phyloP scores from a whole-genome alignment of 2,329 filamentous ascomycete species.

The Stemphylium beticola region DNA sequence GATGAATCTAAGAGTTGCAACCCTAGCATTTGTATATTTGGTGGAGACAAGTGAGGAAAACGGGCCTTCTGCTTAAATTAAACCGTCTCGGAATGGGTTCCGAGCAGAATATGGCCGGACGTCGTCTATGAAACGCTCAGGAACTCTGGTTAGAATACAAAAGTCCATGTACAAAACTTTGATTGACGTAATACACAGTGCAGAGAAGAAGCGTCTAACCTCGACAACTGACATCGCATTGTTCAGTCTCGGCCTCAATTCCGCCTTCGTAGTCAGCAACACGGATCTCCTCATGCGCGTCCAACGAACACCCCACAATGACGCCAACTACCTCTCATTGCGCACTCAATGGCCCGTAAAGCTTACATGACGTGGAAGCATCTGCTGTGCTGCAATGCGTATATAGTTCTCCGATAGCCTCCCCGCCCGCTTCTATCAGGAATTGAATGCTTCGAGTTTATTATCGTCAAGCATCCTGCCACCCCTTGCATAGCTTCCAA shows the following conservation, averaged over 20 bases:
- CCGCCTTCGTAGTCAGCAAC: slow-evolving; percentile 2
- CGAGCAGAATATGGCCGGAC: too few relatives aligned
- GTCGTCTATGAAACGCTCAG: too few relatives aligned
- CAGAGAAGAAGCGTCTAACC: too few relatives aligned
- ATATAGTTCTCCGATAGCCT: too few relatives aligned
- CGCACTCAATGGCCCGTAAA: background rate
- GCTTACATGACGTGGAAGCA: background rate
- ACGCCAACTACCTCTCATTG: slow-evolving; percentile 11
- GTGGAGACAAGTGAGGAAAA: background rate
- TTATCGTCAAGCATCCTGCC: background rate
- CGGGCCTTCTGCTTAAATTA: too few relatives aligned
- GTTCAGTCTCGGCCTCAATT: background rate
- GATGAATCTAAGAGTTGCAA: too few relatives aligned
- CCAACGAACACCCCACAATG: slow-evolving; percentile 22
- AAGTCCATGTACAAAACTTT: too few relatives aligned
- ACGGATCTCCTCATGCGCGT: background rate
- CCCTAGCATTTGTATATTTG: background rate
- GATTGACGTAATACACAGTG: too few relatives aligned
- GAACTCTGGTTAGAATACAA: too few relatives aligned
- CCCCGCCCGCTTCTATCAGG: background rate
- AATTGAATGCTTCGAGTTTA: slow-evolving; percentile 8
- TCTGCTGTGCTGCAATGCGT: background rate
- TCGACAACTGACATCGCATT: background rate
- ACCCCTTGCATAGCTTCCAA: background rate
- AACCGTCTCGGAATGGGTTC: too few relatives aligned